phyloP scores from a whole-genome alignment of 352 stramenopile genomes.

The Phytophthora aleatoria region DNA sequence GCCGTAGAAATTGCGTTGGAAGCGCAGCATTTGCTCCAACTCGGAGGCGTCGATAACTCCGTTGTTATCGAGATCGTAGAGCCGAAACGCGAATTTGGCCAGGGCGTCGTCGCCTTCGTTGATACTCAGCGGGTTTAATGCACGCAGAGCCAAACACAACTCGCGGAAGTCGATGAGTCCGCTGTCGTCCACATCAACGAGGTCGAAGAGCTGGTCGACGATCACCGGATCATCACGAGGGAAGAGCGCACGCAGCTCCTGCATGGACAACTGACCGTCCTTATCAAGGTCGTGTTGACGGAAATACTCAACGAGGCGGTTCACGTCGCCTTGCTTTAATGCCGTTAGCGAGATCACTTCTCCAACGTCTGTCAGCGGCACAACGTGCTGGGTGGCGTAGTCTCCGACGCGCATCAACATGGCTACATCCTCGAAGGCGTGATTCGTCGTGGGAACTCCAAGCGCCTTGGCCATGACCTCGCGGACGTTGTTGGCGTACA shows the following conservation, averaged over 20 bases:
- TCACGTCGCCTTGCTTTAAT: slow-evolving; percentile 47
- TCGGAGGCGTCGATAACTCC: slow-evolving; percentile 55
- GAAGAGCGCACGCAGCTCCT: slow-evolving; percentile 64
- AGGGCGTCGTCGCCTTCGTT: slow-evolving; percentile 44
- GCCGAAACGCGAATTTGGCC: slow-evolving; percentile 58
- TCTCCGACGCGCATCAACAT: slow-evolving; percentile 59
- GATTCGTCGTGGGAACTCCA: slow-evolving; percentile 63
- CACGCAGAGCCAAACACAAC: slow-evolving; percentile 63
- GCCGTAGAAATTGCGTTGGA: slow-evolving; percentile 61
- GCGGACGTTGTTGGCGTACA: slow-evolving; percentile 68
- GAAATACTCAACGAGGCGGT: slow-evolving; percentile 65
- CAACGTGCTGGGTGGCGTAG: slow-evolving; percentile 63
- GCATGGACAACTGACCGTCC: slow-evolving; percentile 67
- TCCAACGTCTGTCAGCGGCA: slow-evolving; percentile 58
- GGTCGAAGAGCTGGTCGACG: slow-evolving; percentile 59
- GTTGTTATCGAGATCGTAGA: slow-evolving; percentile 72
- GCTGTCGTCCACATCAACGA: slow-evolving; percentile 65
- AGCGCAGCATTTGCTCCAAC: slow-evolving; percentile 53
- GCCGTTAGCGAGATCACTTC: slow-evolving; percentile 60
- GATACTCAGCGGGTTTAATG: slow-evolving; percentile 46
- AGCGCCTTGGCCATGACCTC: slow-evolving; percentile 59
- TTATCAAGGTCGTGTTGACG: slow-evolving; percentile 55
- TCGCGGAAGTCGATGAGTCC: slow-evolving; percentile 78
- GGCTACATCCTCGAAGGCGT: slow-evolving; percentile 76
- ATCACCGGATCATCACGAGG: slow-evolving; percentile 50